Evolutionary conservation across 1,284 basidiomycete species (phyloP).

Genomic region (Ceratobasidium sp.): DNA sequence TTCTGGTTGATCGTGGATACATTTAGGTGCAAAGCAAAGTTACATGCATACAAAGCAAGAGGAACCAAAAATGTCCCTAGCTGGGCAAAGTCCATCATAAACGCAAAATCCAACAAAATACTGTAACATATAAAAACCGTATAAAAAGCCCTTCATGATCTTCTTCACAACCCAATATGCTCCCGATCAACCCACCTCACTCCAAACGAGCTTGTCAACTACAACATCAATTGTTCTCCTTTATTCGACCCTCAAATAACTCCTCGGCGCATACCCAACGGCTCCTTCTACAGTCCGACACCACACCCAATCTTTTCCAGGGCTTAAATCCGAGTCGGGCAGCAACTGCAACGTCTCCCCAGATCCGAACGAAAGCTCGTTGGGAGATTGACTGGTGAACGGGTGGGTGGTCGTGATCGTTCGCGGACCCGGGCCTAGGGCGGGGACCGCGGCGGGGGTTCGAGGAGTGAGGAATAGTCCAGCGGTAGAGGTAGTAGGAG

Average conservation of each 20-base stretch:
- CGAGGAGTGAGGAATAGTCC: background rate
- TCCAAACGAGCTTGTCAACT: no score
- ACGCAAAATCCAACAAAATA: no score
- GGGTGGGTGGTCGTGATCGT: background rate
- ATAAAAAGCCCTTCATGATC: no score
- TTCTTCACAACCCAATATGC: no score
- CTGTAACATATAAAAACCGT: no score
- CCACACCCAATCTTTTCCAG: constrained; percentile 19
- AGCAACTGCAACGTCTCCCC: background rate
- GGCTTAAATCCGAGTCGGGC: constrained; percentile 9
- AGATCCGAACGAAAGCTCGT: background rate
- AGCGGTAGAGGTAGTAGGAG: background rate
- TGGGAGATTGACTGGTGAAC: background rate
- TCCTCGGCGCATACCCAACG: constrained; percentile 15
- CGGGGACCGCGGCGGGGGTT: background rate
- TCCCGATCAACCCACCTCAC: no score
- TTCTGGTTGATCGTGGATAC: no score
- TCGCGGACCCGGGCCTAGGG: background rate
- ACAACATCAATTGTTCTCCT: no score
- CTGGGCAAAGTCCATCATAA: no score
- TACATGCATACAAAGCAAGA: no score
- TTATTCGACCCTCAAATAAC: constrained; percentile 14
- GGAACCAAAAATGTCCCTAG: no score
- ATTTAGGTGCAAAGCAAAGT: no score
- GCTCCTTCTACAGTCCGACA: background rate